These are phyloP conservation scores for Penicillium salamii DNA, from an alignment of 495 filamentous ascomycete species.

Conservation along the genomic window DNA sequence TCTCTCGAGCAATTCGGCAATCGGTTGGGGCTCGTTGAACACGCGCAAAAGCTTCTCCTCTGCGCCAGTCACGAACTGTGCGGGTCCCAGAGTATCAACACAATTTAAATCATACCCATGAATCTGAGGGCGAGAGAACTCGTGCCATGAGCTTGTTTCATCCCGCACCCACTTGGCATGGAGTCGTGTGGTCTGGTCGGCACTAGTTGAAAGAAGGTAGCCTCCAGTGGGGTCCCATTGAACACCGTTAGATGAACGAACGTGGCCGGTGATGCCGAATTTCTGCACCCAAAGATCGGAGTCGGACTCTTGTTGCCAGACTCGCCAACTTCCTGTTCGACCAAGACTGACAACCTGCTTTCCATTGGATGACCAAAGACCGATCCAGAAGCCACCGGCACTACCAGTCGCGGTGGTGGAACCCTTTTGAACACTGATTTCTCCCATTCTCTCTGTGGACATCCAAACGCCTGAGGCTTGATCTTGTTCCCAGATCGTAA, in stretches of 20 bases:
- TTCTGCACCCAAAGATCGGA: slow-evolving; percentile 70
- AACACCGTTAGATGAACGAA: slow-evolving; percentile 71
- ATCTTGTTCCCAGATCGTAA: slow-evolving; percentile 90
- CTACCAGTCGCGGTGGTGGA: slow-evolving; percentile 94
- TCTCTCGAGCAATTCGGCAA: slow-evolving; percentile 67
- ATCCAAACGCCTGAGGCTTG: slow-evolving; percentile 83
- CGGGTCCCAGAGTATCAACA: slow-evolving; percentile 65
- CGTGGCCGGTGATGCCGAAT: slow-evolving; percentile 81
- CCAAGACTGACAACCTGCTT: slow-evolving; percentile 73
- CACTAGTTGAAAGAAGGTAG: slow-evolving; percentile 83
- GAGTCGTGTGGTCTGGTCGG: slow-evolving; percentile 92
- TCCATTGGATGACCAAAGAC: slow-evolving; percentile 84
- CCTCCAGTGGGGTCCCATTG: slow-evolving; percentile 80
- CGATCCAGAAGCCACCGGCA: slow-evolving; percentile 93
- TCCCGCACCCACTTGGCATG: slow-evolving; percentile 76
- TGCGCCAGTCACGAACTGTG: slow-evolving; percentile 88
- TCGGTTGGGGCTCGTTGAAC: slow-evolving; percentile 84
- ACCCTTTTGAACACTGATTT: slow-evolving; percentile 90
- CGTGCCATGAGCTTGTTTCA: slow-evolving; percentile 71
- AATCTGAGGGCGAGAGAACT: slow-evolving; percentile 92
- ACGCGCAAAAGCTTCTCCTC: slow-evolving; percentile 97
- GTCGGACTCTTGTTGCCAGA: slow-evolving; percentile 61
- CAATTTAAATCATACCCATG: slow-evolving; percentile 99
- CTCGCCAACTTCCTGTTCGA: slow-evolving; percentile 88
- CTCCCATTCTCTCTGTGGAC: slow-evolving; percentile 77